Evolutionary conservation across 2,329 filamentous ascomycete genomes (phyloP), one percentile per base, ranked within the genome.

Genomic region (Colletotrichum sp.): DNA sequence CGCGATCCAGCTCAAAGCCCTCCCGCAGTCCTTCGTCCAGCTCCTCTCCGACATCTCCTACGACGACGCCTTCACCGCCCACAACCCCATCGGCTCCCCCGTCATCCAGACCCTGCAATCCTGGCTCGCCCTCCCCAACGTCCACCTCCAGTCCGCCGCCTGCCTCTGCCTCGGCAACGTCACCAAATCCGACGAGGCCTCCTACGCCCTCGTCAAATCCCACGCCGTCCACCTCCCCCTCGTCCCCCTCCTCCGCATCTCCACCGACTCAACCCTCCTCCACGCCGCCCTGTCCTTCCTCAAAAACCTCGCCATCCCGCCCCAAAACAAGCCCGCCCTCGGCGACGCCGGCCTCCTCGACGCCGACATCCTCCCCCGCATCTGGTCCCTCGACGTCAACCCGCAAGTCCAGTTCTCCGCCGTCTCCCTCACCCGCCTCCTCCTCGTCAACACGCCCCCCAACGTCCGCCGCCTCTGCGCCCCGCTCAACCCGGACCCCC

Each of bases 151-250:
- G 80, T 86, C 90, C 3, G 90, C 90, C 6, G 91, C 90, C 2
- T 93, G 91, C 77, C 87, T 93, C 5, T 87, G 89, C 18, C 85
- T 93, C 3, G 92, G 92, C 44, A 93, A 93, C 80, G 82, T 93
- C 49, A 89, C 90, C 8, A 90, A 92, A 52, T 91, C 89, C 3
- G 92, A 93, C 78, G 87, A 86, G 57, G 83, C 87, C 4, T 91
- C 90, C 74, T 83, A 83, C 12, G 83, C 87, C 44, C 87, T 93
- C 44, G 88, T 93, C 2, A 81, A 85, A 12, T 81, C 76, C 5
- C 81, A 86, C 24, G 73, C 85, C 2, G 85, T 85, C 6, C 85
- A 88, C 72, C 79, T 86, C 9, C 86, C 88, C 0, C 84, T 93
- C 3, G 80, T 88, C 63, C 78, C 82, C 10, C 80, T 88, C 55